phyloP scores from a whole-genome alignment of 768 basidiomycete species.

The Termitomyces sp. region DNA sequence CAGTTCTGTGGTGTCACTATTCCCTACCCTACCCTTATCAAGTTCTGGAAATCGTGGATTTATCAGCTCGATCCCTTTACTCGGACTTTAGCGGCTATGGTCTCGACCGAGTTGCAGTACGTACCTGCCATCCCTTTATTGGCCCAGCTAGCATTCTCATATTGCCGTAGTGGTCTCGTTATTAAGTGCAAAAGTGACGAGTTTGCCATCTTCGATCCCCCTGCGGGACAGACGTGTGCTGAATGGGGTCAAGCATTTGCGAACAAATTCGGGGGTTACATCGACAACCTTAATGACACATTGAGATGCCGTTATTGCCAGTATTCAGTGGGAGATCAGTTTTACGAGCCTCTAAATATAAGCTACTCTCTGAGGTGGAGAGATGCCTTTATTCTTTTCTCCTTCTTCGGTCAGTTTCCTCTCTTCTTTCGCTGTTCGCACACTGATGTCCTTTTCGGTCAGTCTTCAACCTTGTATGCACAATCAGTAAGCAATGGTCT shows the following conservation, averaged over 20 bases:
- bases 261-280: slow-evolving; percentile 58
- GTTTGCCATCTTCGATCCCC: slow-evolving; percentile 68
- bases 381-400: slow-evolving; percentile 61
- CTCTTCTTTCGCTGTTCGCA: neutral
- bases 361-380: slow-evolving; percentile 57
- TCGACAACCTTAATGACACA: slow-evolving; percentile 61
- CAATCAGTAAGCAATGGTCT: slow-evolving; percentile 32
- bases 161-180: slow-evolving; percentile 42
- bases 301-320: slow-evolving; percentile 68
- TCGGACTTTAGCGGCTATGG: slow-evolving; percentile 62
- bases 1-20: slow-evolving; percentile 82
- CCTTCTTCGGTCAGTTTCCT: slow-evolving; percentile 45
- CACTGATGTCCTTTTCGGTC: neutral
- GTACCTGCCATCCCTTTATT: slow-evolving; percentile 9
- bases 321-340: slow-evolving; percentile 63
- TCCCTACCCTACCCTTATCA: slow-evolving; percentile 55
- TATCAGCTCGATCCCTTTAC: slow-evolving; percentile 73
- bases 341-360: slow-evolving; percentile 66
- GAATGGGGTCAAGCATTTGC: slow-evolving; percentile 72
- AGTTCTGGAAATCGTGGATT: slow-evolving; percentile 76
- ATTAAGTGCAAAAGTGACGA: slow-evolving; percentile 67
- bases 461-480: slow-evolving; percentile 68
- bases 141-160: slow-evolving; percentile 7
- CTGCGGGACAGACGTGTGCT: slow-evolving; percentile 65
- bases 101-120: slow-evolving; percentile 73